Evolutionary conservation across 371 early-diverging fungal genomes (phyloP), one percentile per base, ranked within the genome.

Genomic region (Mucor mucedo): DNA sequence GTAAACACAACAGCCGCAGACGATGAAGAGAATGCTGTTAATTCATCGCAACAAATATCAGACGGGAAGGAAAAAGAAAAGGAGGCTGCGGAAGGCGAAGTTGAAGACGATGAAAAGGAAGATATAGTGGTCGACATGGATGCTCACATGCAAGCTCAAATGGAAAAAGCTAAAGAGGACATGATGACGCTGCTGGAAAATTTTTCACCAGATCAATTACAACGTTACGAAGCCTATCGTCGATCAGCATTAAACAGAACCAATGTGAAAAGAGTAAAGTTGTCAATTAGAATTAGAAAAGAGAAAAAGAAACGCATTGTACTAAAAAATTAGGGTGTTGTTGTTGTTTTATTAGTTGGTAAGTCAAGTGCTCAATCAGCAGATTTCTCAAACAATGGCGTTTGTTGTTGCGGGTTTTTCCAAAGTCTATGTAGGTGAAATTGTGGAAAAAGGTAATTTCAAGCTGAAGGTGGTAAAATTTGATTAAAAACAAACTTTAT

Each of bases 351-450:
- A 42, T 10, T 52, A 89, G 87, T 74, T 94, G 13, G 87, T 89
- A 2, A 83, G 85, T 50, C 82, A 84, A 27, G 83, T 93, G 16
- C 64, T 97, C 11, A 91, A 91, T 65, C 96, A 97, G 63, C 91
- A 91, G 68, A 88, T 90, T 30, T 89, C 94, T 10, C 87, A 89
- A 33, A 95, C 94, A 5, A 84, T 96, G 76, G 87, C 91, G 0
- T 95, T 96, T 79, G 95, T 95, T 0, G 90, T 98, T 0, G 93
- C 93, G 30, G 99, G 98, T 35, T 91, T 95, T 62, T 86, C 94
- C 41, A 99, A 99, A 72, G 92, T 99, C 11, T 99, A 95, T 84
- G 92, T 98, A 2, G 97, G 98, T 27, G 97, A 98, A 68, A 91
- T 98, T 63, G 88, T 96, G 5, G 96, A 95, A 71, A 84, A 87